These are phyloP conservation scores for Euphorbia schlechtendalii DNA, from an alignment of 441 rosid genomes.

Conservation along the genomic window DNA sequence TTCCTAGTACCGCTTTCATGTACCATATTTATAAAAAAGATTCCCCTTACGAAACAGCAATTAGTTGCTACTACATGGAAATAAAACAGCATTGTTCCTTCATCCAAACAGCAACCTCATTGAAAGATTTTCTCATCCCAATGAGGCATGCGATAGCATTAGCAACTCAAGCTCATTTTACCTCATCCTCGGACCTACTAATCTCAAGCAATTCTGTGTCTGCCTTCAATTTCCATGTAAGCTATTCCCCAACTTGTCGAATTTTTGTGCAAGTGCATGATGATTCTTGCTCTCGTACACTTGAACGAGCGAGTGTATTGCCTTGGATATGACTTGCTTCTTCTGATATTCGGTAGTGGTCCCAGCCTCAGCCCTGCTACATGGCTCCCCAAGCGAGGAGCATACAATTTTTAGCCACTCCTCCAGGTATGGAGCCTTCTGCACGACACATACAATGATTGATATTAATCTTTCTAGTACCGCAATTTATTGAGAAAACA, in stretches of 20 bases:
- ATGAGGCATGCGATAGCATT: background rate
- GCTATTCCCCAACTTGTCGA: conserved; percentile 31
- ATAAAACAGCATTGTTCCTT: background rate
- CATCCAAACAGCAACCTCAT: background rate
- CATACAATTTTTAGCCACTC: conserved; percentile 73
- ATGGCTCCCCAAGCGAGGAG: conserved; percentile 41
- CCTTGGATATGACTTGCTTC: conserved; percentile 63
- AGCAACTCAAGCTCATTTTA: no score
- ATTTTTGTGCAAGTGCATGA: conserved; percentile 33
- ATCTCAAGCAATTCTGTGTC: background rate
- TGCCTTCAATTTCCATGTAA: background rate
- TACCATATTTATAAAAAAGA: background rate
- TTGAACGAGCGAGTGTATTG: conserved; percentile 44
- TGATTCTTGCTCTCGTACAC: conserved; percentile 38
- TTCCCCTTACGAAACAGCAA: background rate
- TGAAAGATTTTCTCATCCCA: background rate
- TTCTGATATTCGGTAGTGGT: conserved; percentile 43
- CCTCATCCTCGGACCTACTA: background rate
- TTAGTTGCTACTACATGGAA: background rate
- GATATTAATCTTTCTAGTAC: background rate
- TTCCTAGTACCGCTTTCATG: background rate
- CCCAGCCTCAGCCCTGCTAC: conserved; percentile 24
- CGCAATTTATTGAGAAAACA: background rate
- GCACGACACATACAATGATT: conserved; percentile 19
- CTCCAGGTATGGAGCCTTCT: conserved; percentile 79